Base-by-base conservation (phyloP, 352 stramenopile genomes). In the Globisporangium carolinianum region DNA sequence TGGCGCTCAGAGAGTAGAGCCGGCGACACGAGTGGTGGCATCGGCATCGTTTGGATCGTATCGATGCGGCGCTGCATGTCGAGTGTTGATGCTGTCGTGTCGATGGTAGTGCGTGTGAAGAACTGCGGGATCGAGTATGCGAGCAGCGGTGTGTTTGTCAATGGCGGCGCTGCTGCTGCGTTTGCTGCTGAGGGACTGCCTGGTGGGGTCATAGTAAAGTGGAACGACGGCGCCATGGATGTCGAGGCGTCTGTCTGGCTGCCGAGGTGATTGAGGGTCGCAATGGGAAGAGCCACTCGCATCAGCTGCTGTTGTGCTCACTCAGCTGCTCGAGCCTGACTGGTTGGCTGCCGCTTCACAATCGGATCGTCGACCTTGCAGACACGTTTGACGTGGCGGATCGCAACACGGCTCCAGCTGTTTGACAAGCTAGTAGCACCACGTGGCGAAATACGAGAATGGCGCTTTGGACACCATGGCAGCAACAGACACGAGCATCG, bases 131-230 rank as follows among this genome's bases (percentile, higher is more conserved):
- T 35, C 24, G 47, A 18, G 32, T 32, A 12, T 9, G 47, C 8
- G 36, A 36, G 18, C 39, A 24, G 53, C 24, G 6, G 38, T 10
- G 45, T 15, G 45, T 17, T 49, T 8, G 14, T 6, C 15, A n/a
- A n/a, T 43, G 39, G 39, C 39, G 39, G 11, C 39, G 3, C 11
- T 43, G 39, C 39, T 43, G 39, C 7, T 43, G 39, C 7, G 11
- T 14, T 14, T 14, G 39, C 39, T 47, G 45, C 8, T 7, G 15
- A 14, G 38, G 38, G 59, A 24, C 39, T 61, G 17, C 17, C 48
- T 5, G 60, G 60, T 17, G 63, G 38, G 9, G 63, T 63, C 51
- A 70, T 62, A 9, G 55, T 56, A 52, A 67, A 64, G 52, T 53
- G 39, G n/a, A 63, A 63, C 37, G 55, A 43, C 18, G 55, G 18